Conservation (phyloP, 495 filamentous ascomycete species). For the Trichoderma erinaceum region DNA sequence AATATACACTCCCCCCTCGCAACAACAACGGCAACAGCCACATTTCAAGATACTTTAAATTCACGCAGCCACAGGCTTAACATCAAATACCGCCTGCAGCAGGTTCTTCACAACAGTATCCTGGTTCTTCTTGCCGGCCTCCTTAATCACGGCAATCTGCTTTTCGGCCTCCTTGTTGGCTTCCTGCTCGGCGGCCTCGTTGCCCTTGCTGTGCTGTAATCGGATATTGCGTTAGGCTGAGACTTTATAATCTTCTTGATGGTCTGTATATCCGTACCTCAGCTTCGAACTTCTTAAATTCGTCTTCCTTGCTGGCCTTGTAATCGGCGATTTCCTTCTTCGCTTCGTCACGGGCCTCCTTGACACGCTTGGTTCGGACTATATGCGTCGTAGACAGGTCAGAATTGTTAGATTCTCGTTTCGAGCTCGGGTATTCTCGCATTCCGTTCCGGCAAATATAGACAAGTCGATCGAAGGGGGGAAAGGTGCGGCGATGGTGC, state of each 20-base stretch:
- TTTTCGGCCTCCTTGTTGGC: conserved; percentile 74
- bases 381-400: neutral
- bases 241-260: neutral
- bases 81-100: conserved; percentile 68
- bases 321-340: conserved; percentile 99
- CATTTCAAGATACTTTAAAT: neutral
- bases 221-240: neutral
- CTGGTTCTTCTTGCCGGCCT: conserved; percentile 69
- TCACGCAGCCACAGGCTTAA: conserved; percentile 58
- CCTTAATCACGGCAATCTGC: conserved; percentile 76
- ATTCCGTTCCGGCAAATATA: neutral
- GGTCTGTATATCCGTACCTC: conserved; percentile 53
- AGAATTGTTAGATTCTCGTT: neutral
- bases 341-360: conserved; percentile 87
- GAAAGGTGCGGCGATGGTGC: conserved; percentile 14
- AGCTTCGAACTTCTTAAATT: conserved; percentile 91
- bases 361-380: conserved; percentile 97
- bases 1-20: neutral
- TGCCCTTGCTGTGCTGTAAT: conserved; percentile 71
- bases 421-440: neutral
- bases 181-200: conserved; percentile 81
- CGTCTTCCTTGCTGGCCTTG: conserved; percentile 79
- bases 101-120: conserved; percentile 74
- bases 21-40: neutral
- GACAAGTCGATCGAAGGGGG: neutral